These are phyloP conservation scores for Fusarium brachygibbosum DNA, from an alignment of 2,329 filamentous ascomycete species.

Conservation along the genomic window DNA sequence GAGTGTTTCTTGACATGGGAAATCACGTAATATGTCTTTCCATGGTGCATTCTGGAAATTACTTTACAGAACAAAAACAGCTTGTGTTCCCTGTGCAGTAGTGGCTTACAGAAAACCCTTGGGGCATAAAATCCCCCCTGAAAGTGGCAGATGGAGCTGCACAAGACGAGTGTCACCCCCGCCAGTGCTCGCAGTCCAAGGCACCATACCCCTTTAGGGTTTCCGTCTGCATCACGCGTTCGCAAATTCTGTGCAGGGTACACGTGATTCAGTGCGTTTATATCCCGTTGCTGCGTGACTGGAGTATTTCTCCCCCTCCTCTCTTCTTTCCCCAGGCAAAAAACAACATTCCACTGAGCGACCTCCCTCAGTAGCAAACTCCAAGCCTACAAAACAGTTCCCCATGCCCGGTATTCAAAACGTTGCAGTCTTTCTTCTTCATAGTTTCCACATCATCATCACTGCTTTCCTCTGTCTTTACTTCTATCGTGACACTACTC, in stretches of 20 bases:
- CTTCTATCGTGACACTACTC: background rate
- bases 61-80: background rate
- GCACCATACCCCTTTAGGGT: background rate
- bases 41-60: background rate
- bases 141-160: background rate
- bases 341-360: too few relatives aligned
- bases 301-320: too few relatives aligned
- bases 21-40: background rate
- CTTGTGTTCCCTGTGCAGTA: background rate
- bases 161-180: background rate
- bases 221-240: background rate
- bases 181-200: background rate
- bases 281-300: background rate
- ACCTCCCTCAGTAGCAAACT: too few relatives aligned
- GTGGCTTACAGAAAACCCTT: background rate
- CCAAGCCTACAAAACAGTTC: background rate
- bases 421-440: background rate
- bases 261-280: background rate
- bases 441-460: background rate
- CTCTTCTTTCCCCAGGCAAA: too few relatives aligned
- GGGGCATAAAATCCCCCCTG: background rate
- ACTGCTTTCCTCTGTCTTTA: background rate
- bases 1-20: background rate
- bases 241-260: background rate
- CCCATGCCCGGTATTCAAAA: background rate